phyloP scores from a whole-genome alignment of 345 rosid species.

The Excoecaria cochinchinensis region DNA sequence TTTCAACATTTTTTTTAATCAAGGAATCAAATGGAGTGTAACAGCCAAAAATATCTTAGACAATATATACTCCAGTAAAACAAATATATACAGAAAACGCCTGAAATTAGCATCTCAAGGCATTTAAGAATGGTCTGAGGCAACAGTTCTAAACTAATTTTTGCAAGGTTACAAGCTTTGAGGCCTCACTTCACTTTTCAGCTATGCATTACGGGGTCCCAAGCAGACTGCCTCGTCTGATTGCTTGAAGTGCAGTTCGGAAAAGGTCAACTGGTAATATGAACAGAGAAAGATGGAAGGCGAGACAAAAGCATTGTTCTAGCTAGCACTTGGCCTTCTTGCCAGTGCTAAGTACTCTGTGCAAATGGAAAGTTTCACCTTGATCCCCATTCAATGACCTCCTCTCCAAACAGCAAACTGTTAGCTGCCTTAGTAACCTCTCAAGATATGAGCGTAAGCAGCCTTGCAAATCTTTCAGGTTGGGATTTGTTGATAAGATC shows the following conservation, averaged over 20 bases:
- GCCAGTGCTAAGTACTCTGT: conserved; percentile 42
- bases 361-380: conserved; percentile 80
- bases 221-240: background rate
- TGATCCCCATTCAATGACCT: conserved; percentile 70
- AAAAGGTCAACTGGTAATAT: background rate
- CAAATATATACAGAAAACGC: conserved; percentile 9
- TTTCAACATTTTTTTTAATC: background rate
- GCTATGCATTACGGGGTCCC: background rate
- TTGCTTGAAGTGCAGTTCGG: conserved; percentile 9
- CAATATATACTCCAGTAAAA: background rate
- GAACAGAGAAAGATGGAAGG: background rate
- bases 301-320: background rate
- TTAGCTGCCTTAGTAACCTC: conserved; percentile 75
- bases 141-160: background rate
- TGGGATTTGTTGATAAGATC: conserved; percentile 72
- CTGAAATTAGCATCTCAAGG: background rate
- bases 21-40: background rate
- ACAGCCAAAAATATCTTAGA: background rate
- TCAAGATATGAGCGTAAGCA: conserved; percentile 68
- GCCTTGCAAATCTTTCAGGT: conserved; percentile 44
- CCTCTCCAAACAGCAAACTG: conserved; percentile 72
- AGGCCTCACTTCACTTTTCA: background rate
- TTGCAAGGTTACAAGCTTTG: conserved; percentile 5
- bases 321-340: conserved; percentile 37
- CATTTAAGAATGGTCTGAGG: background rate